Base-by-base conservation (phyloP, 148 eudicot species). In the Gaultheria prostrata region DNA sequence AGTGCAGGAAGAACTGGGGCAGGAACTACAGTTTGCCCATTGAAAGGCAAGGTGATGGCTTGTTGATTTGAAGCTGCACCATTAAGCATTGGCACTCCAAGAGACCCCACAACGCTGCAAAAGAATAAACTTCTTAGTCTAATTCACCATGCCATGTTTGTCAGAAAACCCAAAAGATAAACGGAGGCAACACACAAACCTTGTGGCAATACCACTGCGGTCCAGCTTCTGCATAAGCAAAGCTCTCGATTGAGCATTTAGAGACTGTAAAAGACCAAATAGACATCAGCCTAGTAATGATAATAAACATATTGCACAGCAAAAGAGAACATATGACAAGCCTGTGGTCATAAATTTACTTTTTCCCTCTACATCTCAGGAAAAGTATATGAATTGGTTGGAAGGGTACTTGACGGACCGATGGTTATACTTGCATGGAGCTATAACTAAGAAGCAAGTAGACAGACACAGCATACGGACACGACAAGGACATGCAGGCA, bases 211-310 rank as follows among this genome's bases (percentile, higher is more conserved):
- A 78, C 99, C 99, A 67, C 93, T 94, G 78, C 99, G 94, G 82
- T 97, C 98, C 75, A 97, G 81, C 92, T 95, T 94, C 82, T 88
- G 91, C 99, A 97, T 97, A 54, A 97, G 92, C 92, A 93, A 76
- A 74, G 98, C 97, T 89, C 99, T 91, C 76, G 99, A 97, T 70
- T 91, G 95, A 87, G 99, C 98, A 91, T 94, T 97, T 59, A 97
- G 86, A 80, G 97, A 87, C 99, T 97, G 92, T 61, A 87, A 14
- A 77, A 80, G 9, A 82, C 51, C 51, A 79, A 80, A 4, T 20
- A 76, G 45, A 82, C 49, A 67, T 54, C 73, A 83, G 69, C 12
- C 74, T 6, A 50, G 26, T 67, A 24, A 24, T 20, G 9, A 26
- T 21, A 14, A n/a, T 61, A 32, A 50, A 56, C 14, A 39, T 39